These are phyloP conservation scores for Xerocomellus dryophilus DNA, from an alignment of 768 basidiomycete genomes.

Conservation along the genomic window DNA sequence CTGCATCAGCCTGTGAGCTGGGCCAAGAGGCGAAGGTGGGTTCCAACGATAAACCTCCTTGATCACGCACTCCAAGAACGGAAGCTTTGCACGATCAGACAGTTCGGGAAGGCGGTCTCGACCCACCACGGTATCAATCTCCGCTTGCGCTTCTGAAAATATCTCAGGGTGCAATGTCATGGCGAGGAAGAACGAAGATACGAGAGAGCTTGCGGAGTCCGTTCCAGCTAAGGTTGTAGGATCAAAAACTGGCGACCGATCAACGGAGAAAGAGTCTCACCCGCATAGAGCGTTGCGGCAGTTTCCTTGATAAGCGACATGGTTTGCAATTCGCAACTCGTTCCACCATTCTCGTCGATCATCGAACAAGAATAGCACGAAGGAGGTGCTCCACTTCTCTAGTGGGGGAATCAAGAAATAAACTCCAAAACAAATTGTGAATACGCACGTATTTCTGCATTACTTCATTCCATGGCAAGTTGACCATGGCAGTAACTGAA, in stretches of 20 bases:
- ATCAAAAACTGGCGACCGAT: neutral
- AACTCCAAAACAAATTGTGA: neutral
- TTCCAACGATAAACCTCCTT: slow-evolving; percentile 25
- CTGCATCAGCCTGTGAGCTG: slow-evolving; percentile 11
- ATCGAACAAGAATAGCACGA: slow-evolving; percentile 3
- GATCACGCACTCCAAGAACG: slow-evolving; percentile 33
- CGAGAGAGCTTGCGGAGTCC: slow-evolving; percentile 2
- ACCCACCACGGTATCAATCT: neutral
- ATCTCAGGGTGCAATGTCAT: slow-evolving; percentile 3
- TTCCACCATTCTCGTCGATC: slow-evolving; percentile 3
- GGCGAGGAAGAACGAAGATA: slow-evolving; percentile 1
- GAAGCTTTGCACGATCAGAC: slow-evolving; percentile 40
- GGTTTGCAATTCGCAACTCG: neutral
- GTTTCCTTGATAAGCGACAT: slow-evolving; percentile 3
- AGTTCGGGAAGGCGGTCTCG: neutral
- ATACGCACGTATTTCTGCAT: slow-evolving; percentile 4
- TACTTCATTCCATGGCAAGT: slow-evolving; percentile 2
- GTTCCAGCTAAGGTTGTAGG: neutral
- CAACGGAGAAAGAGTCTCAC: neutral
- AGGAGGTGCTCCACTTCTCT: neutral
- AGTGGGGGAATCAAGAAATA: neutral
- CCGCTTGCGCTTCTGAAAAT: neutral
- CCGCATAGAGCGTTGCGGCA: slow-evolving; percentile 1
- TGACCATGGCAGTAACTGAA: slow-evolving; percentile 2
- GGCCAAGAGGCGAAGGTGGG: slow-evolving; percentile 7